phyloP scores from a whole-genome alignment of 805 yeast genomes.

The Yueomyces sinensis region DNA sequence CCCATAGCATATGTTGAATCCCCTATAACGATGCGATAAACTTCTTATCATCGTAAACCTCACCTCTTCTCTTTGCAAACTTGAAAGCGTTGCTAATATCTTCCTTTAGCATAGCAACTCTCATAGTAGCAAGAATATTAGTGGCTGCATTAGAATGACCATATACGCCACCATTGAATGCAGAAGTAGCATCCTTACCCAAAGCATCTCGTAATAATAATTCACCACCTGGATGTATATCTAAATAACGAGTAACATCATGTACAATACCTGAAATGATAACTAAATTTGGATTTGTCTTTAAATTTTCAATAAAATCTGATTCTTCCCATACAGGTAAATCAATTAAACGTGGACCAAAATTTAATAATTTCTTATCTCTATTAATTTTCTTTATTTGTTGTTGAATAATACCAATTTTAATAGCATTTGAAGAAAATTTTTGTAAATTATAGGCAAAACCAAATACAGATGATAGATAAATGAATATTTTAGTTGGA shows the following conservation, averaged over 20 bases:
- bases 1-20: no score
- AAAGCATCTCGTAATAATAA: slow-evolving; percentile 55
- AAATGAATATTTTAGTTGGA: slow-evolving; percentile 62
- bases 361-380: slow-evolving; percentile 45
- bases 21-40: no score
- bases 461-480: slow-evolving; percentile 47
- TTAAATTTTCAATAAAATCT: slow-evolving; percentile 39
- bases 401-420: slow-evolving; percentile 72
- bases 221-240: slow-evolving; percentile 79
- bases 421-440: slow-evolving; percentile 68
- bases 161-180: slow-evolving; percentile 78
- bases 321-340: slow-evolving; percentile 66
- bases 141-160: slow-evolving; percentile 81
- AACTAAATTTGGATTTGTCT: slow-evolving; percentile 44
- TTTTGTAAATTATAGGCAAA: slow-evolving; percentile 61
- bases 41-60: slow-evolving; percentile 13
- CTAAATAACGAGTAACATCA: slow-evolving; percentile 52
- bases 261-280: slow-evolving; percentile 72
- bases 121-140: slow-evolving; percentile 67
- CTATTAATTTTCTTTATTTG: slow-evolving; percentile 45
- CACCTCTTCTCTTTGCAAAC: slow-evolving; percentile 26
- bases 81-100: slow-evolving; percentile 42
- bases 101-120: slow-evolving; percentile 68
- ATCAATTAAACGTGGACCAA: slow-evolving; percentile 59
- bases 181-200: slow-evolving; percentile 75